Percentiles rank a stretch among this genome's conserved stretches.
Evolutionary conservation across 1,139 yeast genomes (phyloP).

Genomic region (Meyerozyma athensensis): DNA sequence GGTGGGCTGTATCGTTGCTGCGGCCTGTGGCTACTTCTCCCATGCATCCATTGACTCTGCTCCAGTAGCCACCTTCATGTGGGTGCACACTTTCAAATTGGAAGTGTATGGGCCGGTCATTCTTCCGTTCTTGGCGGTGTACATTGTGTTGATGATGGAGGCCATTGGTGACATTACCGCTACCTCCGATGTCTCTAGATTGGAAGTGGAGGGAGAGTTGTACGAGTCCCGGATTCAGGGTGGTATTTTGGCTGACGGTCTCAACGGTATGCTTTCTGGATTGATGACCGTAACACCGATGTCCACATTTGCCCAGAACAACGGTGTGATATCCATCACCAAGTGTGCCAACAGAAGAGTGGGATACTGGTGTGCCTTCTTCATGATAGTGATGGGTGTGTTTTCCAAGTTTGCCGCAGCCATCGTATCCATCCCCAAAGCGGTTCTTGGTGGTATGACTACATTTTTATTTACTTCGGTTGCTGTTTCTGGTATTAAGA

Average conservation of each 20-base stretch:
- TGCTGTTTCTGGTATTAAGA: conserved; percentile 82
- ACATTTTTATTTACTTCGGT: conserved; percentile 84
- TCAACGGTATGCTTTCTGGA: conserved; percentile 69
- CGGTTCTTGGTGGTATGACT: conserved; percentile 92
- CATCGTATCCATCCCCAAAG: conserved; percentile 73
- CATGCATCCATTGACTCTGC: conserved; percentile 53
- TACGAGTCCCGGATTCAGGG: conserved; percentile 89
- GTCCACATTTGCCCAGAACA: conserved; percentile 89
- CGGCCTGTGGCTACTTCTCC: conserved; percentile 80
- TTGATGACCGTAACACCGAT: conserved; percentile 75
- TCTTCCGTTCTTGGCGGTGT: conserved; percentile 77
- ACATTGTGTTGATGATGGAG: conserved; percentile 79
- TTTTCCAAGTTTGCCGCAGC: conserved; percentile 90
- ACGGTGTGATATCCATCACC: conserved; percentile 87
- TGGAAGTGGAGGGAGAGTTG: conserved; percentile 72
- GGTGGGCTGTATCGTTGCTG: conserved; percentile 88
- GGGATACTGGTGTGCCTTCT: conserved; percentile 87
- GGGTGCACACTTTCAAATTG: conserved; percentile 81
- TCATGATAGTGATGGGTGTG: conserved; percentile 77
- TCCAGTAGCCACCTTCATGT: conserved; percentile 78
- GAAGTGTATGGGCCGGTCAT: conserved; percentile 78
- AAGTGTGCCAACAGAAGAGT: conserved; percentile 83
- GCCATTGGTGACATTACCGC: conserved; percentile 93
- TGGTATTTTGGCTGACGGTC: conserved; percentile 80
- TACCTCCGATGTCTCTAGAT: conserved; percentile 81